phyloP scores from a whole-genome alignment of 495 filamentous ascomycete genomes.

The Delitschia confertaspora region DNA sequence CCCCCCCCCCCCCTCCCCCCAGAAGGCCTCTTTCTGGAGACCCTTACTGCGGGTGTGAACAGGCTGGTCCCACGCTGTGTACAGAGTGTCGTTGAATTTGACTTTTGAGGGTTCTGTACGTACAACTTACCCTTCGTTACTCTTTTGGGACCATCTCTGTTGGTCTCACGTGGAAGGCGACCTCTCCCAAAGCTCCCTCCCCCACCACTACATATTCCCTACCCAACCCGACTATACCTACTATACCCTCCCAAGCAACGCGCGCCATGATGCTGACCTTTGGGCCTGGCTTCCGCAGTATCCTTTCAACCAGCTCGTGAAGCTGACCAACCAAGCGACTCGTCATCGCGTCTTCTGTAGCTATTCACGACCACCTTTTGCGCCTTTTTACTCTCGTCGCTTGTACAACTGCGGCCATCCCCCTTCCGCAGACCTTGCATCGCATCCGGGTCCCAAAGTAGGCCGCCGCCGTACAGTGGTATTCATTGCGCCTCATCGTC shows the following conservation, averaged over 20 bases:
- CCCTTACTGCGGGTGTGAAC: conserved; percentile 16
- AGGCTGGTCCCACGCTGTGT: no score
- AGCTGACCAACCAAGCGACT: not conserved
- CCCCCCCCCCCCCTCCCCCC: not conserved
- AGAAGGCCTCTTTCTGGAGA: no score
- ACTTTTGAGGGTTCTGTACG: no score
- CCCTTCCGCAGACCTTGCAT: conserved; percentile 22
- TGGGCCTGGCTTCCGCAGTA: not conserved
- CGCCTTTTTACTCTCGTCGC: not conserved
- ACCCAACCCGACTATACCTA: not conserved
- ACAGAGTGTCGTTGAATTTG: no score
- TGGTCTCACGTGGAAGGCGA: conserved; percentile 18
- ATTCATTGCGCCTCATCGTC: conserved; percentile 9
- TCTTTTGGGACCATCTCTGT: not conserved
- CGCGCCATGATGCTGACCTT: not conserved
- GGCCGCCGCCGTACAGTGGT: no score
- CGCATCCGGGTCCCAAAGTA: no score
- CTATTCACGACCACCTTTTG: no score
- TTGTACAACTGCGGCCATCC: conserved; percentile 10
- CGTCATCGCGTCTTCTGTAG: not conserved
- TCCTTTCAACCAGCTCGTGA: not conserved
- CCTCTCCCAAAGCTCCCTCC: not conserved
- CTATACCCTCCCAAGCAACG: not conserved
- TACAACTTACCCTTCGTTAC: no score
- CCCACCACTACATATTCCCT: not conserved